Base-by-base conservation (phyloP, 768 basidiomycete genomes). In the Podaxis sp. region DNA sequence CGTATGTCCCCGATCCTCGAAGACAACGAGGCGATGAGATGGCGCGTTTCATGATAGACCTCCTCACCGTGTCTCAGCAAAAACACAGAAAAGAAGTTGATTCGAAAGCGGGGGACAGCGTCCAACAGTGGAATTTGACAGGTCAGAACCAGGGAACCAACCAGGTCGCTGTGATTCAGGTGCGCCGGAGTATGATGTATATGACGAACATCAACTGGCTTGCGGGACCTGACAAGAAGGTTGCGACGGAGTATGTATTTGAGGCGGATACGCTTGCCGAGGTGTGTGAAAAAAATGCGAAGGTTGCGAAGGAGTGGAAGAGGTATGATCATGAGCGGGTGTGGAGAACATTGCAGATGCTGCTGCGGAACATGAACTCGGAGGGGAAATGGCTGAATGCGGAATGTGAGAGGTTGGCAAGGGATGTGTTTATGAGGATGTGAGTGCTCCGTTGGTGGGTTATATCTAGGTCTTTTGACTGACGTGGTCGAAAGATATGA, bases 21-120 rank as follows among this genome's bases (percentile, higher is more conserved):
- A 79, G 76, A 36, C 74, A 76, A 11, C 84, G 83, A 57, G 67
- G 87, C 33, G 49, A 59, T 24, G 58, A 85, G 66, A 87, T 90
- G 33, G 70, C 88, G n/a, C 84, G 88, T 13, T 84, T 90, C 64
- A 89, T 91, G 89, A 90, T 89, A 3, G 90, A 90, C 68, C 75
- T 92, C 1, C 78, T 91, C 60, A 85, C 87, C 0, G 79, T 86
- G 60, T 83, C 86, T 12, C 83, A 82, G 62, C 78, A 80, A 44
- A 77, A 75, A 64, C 70, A 73, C 50, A 69, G 75, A 6, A 33
- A 33, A 33, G 33, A 33, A 33, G 33, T 8, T 33, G 33, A 33
- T 33, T 74, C 75, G 52, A 78, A 77, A 5, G 71, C n/a, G 82
- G 78, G 54, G 36, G 20, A 33, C 26, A 4, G 54, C 33, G 62